These are phyloP conservation scores for Stipa capillata DNA, from an alignment of 176 grass and related monocot genomes.

Conservation along the genomic window DNA sequence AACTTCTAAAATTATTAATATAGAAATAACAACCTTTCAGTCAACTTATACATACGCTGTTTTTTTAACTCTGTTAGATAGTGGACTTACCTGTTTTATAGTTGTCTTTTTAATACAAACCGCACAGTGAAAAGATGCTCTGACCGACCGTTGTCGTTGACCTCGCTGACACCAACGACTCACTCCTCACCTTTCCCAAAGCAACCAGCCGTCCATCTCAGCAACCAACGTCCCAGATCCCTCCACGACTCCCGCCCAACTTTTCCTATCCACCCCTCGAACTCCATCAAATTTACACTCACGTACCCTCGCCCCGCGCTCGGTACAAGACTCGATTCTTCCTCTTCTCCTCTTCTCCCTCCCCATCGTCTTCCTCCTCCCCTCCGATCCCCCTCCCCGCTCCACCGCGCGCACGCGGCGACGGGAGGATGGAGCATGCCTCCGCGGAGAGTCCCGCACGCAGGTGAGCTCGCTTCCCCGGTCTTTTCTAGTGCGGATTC, in stretches of 20 bases:
- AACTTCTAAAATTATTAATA: no score
- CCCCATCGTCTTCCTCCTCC: no score
- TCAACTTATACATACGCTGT: no score
- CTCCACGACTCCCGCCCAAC: neutral
- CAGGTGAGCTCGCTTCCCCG: constrained; percentile 11
- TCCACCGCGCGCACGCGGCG: neutral
- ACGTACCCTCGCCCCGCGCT: neutral
- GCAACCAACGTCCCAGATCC: neutral
- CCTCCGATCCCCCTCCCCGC: neutral
- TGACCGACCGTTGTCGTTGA: constrained; percentile 29
- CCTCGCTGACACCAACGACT: constrained; percentile 23
- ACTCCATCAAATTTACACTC: neutral
- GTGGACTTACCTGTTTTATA: no score
- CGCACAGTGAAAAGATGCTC: neutral
- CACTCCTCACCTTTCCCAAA: neutral
- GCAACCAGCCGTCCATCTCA: neutral
- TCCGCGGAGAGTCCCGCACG: neutral
- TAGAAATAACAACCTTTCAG: no score
- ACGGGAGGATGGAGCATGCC: neutral
- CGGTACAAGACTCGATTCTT: neutral
- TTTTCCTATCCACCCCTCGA: neutral
- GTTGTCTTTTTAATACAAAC: neutral
- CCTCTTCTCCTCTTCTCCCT: no score
- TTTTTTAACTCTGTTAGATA: no score
- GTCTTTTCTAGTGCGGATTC: neutral